These are phyloP conservation scores for Chenopodium berlandieri DNA, from an alignment of 148 eudicot species.

Conservation along the genomic window DNA sequence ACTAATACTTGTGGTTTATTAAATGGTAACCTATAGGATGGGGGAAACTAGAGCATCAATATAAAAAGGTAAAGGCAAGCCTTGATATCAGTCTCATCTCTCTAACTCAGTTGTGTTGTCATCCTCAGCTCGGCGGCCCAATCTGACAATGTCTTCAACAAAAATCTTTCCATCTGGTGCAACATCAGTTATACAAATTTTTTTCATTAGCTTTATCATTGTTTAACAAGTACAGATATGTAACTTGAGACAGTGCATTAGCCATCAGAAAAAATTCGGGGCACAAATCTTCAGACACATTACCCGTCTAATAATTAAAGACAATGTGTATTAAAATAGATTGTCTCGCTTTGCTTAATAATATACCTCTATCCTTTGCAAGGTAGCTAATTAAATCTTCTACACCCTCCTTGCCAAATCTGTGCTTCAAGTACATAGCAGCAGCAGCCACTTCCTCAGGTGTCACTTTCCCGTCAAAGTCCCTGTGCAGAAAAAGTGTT, in stretches of 20 bases:
- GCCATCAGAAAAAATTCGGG: not conserved
- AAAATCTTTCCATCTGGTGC: conserved; percentile 73
- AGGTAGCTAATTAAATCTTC: conserved; percentile 75
- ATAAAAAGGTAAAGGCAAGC: not conserved
- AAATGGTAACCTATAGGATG: not conserved
- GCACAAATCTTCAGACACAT: too few relatives aligned
- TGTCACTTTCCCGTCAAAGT: conserved; percentile 84
- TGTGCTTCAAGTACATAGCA: conserved; percentile 71
- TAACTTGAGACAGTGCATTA: not conserved
- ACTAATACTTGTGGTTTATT: conserved; percentile 7
- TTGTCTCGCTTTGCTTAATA: not conserved
- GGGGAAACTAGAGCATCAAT: not conserved
- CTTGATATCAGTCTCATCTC: not conserved
- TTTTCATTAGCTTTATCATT: not conserved
- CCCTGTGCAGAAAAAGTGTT: conserved; percentile 38
- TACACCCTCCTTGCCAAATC: conserved; percentile 74
- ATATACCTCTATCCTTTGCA: conserved; percentile 66
- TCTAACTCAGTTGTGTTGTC: conserved; percentile 18
- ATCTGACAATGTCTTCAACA: conserved; percentile 71
- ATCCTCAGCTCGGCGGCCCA: conserved; percentile 62
- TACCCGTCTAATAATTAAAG: too few relatives aligned
- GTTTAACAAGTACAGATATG: not conserved
- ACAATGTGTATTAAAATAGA: not conserved
- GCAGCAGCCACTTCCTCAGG: conserved; percentile 86
- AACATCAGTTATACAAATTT: not conserved